Evolutionary conservation across 106 monocot genomes (phyloP).

Genomic region (Allium fistulosum): DNA sequence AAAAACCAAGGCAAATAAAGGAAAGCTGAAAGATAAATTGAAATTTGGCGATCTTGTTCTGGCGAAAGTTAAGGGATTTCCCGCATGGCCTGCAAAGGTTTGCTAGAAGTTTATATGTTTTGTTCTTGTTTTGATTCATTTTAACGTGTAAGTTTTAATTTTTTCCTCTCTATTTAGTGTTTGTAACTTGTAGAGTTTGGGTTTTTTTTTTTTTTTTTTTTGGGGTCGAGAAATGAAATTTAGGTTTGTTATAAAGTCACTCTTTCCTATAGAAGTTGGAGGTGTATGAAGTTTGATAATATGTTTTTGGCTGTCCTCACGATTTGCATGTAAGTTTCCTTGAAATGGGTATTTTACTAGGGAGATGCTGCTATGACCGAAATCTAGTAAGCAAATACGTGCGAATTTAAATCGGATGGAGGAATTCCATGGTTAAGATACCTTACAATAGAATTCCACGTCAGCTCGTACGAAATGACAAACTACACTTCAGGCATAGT

Average conservation of each 20-base stretch:
- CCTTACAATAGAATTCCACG: too few relatives aligned
- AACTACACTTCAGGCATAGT: too few relatives aligned
- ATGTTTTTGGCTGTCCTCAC: too few relatives aligned
- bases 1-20: slow-evolving; percentile 9
- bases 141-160: not conserved
- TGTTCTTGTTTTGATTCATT: not conserved
- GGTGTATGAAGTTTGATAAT: too few relatives aligned
- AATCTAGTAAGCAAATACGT: too few relatives aligned
- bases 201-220: not conserved
- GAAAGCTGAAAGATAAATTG: slow-evolving; percentile 17
- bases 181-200: not conserved
- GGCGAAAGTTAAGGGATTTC: slow-evolving; percentile 49
- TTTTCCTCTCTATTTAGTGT: not conserved
- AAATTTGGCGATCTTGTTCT: slow-evolving; percentile 44
- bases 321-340: too few relatives aligned
- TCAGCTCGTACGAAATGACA: too few relatives aligned
- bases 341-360: too few relatives aligned
- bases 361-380: too few relatives aligned
- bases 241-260: not conserved
- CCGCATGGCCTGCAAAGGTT: slow-evolving; percentile 44
- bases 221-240: not conserved
- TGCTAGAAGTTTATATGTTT: not conserved
- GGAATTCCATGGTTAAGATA: too few relatives aligned
- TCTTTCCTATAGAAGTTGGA: too few relatives aligned
- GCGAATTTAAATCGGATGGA: too few relatives aligned